These are phyloP conservation scores for Sporisorium iseilematis-ciliati DNA, from an alignment of 1,284 basidiomycete genomes.

Conservation along the genomic window DNA sequence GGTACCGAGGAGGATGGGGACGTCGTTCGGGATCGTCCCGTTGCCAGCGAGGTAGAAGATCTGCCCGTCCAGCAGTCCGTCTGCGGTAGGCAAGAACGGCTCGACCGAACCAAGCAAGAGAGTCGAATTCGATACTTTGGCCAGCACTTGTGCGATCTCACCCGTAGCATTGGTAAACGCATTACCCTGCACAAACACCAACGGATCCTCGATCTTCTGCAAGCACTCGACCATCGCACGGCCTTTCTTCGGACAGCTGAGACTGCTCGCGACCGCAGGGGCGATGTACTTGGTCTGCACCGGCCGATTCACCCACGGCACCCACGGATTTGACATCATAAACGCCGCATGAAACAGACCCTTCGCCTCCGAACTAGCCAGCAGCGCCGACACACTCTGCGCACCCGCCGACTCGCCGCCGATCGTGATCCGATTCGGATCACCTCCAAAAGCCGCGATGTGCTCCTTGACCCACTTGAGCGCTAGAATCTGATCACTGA, in stretches of 20 bases:
- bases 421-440: slow-evolving; percentile 77
- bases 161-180: slow-evolving; percentile 28
- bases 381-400: slow-evolving; percentile 31
- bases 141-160: slow-evolving; percentile 20
- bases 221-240: slow-evolving; percentile 42
- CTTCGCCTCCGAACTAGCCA: slow-evolving; percentile 24
- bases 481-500: slow-evolving; percentile 62
- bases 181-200: slow-evolving; percentile 24
- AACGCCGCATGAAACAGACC: slow-evolving; percentile 36
- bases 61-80: slow-evolving; percentile 41
- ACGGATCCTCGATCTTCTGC: slow-evolving; percentile 29
- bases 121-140: slow-evolving; percentile 9
- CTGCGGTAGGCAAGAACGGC: slow-evolving; percentile 44
- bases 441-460: slow-evolving; percentile 77
- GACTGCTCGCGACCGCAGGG: slow-evolving; percentile 24
- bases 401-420: slow-evolving; percentile 90
- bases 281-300: slow-evolving; percentile 29
- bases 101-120: slow-evolving; percentile 20
- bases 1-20: slow-evolving; percentile 38
- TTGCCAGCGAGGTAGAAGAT: slow-evolving; percentile 49
- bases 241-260: slow-evolving; percentile 22
- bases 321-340: slow-evolving; percentile 46
- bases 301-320: slow-evolving; percentile 32
- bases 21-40: slow-evolving; percentile 44
- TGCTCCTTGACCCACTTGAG: slow-evolving; percentile 75